phyloP scores from a whole-genome alignment of 2,329 filamentous ascomycete genomes.

The Pseudomassariella vexata region DNA sequence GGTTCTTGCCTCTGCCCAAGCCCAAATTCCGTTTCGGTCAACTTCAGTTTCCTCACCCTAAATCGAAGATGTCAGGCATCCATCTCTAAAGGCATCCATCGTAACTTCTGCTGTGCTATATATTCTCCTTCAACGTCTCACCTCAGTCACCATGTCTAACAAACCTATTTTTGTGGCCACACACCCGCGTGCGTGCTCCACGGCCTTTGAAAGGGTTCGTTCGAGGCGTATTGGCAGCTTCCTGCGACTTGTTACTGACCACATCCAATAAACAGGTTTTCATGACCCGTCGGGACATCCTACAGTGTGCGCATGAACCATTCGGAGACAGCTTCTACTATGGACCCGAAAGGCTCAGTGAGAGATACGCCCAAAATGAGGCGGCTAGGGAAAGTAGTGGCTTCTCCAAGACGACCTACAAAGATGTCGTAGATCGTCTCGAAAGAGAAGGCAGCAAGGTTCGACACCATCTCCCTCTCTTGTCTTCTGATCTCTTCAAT shows the following conservation, averaged over 20 bases:
- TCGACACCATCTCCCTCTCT: slow-evolving; percentile 24
- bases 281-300: slow-evolving; percentile 81
- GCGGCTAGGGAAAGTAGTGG: slow-evolving; percentile 53
- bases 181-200: slow-evolving; percentile 91
- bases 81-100: too few species aligned
- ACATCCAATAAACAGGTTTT: slow-evolving; percentile 64
- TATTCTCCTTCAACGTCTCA: slow-evolving; percentile 3
- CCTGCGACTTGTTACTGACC: slow-evolving; percentile 5
- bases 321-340: slow-evolving; percentile 97
- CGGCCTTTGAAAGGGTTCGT: slow-evolving; percentile 88
- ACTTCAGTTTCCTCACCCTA: too few species aligned
- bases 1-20: too few species aligned
- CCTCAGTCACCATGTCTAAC: slow-evolving; percentile 53
- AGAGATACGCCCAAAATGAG: slow-evolving; percentile 68
- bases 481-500: slow-evolving; percentile 9
- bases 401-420: slow-evolving; percentile 65
- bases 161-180: slow-evolving; percentile 90
- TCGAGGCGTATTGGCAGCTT: too few species aligned
- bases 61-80: too few species aligned
- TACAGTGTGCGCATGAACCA: slow-evolving; percentile 87
- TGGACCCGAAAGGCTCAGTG: slow-evolving; percentile 79
- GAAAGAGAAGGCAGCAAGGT: slow-evolving; percentile 70
- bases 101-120: too few species aligned
- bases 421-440: slow-evolving; percentile 71
- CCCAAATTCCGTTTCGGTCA: too few species aligned